Conservation (phyloP, 164 flowering plant genomes). For the Umbellularia californica region DNA sequence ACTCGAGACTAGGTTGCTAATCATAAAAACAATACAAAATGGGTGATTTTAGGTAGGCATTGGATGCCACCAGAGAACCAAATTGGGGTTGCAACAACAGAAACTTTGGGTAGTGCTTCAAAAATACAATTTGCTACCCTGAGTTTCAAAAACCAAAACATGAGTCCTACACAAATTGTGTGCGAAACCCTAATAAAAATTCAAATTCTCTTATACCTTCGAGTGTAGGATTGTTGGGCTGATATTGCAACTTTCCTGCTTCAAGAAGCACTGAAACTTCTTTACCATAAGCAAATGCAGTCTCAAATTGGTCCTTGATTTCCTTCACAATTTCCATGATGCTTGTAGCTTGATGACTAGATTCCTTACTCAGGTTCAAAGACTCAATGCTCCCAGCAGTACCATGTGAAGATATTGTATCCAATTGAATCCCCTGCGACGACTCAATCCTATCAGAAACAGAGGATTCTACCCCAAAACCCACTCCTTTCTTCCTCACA, state of each 20-base stretch:
- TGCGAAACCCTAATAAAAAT: not conserved
- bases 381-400: no score
- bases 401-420: not conserved
- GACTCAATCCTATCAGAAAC: constrained; percentile 4
- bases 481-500: constrained; percentile 28
- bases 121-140: not conserved
- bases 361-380: no score
- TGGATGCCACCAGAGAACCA: not conserved
- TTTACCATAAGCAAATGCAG: constrained; percentile 60
- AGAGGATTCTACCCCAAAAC: constrained; percentile 7
- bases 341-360: not conserved
- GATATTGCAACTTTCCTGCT: constrained; percentile 76
- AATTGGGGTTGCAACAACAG: not conserved
- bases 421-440: not conserved
- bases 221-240: constrained; percentile 32
- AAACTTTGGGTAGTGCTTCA: not conserved
- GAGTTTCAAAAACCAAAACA: no score
- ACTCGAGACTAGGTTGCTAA: not conserved
- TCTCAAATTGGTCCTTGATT: constrained; percentile 71
- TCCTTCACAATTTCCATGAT: constrained; percentile 70
- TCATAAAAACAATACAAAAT: not conserved
- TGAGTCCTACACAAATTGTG: not conserved
- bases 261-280: constrained; percentile 83
- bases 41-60: not conserved
- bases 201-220: constrained; percentile 42